A percentile compares a stretch with the other conserved stretches of the same genome.
phyloP scores from a whole-genome alignment of 768 basidiomycete genomes.

The Lepiota subincarnata region DNA sequence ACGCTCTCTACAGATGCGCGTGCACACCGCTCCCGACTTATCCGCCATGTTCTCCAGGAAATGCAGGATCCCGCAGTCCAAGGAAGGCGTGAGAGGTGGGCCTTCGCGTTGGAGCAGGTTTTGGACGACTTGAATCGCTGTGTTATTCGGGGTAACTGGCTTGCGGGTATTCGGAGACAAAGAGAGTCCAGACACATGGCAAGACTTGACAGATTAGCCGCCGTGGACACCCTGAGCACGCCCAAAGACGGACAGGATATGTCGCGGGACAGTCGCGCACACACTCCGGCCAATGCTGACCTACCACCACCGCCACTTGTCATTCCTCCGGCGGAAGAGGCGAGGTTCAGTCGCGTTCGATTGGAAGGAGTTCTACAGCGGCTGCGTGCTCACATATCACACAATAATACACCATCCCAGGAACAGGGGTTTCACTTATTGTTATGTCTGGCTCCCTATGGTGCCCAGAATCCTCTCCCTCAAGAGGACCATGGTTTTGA shows the following conservation, averaged over 20 bases:
- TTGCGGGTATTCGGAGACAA: conserved; percentile 37
- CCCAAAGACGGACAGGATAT: no score
- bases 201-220: conserved; percentile 10
- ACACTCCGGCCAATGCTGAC: conserved; percentile 17
- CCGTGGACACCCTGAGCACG: no score
- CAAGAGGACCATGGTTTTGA: conserved; percentile 39
- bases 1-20: conserved; percentile 37
- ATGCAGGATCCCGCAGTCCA: conserved; percentile 27
- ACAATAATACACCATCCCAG: conserved; percentile 22
- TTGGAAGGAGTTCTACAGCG: conserved; percentile 13
- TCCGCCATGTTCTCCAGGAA: conserved; percentile 38
- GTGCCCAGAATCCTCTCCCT: conserved; percentile 24
- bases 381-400: conserved; percentile 14
- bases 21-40: conserved; percentile 35
- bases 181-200: conserved; percentile 21
- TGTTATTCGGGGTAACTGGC: conserved; percentile 41
- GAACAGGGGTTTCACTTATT: conserved; percentile 41
- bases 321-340: not conserved
- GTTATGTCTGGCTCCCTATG: conserved; percentile 44
- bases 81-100: conserved; percentile 37
- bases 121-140: conserved; percentile 42
- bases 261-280: conserved; percentile 5
- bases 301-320: not conserved
- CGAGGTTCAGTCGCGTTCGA: not conserved
- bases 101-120: conserved; percentile 38